phyloP scores from a whole-genome alignment of 2,329 filamentous ascomycete genomes.

The Colletotrichum sp. region DNA sequence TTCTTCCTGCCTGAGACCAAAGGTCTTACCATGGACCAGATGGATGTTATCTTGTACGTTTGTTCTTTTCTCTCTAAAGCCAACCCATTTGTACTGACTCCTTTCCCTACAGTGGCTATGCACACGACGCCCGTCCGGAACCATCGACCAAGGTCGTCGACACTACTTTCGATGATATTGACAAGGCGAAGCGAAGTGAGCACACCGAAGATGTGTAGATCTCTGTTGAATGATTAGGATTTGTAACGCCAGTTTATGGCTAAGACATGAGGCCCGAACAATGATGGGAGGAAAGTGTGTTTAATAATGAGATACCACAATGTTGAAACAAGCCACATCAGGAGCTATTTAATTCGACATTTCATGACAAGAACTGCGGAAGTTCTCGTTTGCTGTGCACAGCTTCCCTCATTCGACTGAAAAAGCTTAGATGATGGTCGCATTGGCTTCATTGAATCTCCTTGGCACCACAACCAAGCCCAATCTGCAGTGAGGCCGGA shows the following conservation, averaged over 20 bases:
- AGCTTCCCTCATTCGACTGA: no score
- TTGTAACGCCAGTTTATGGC: fast-evolving
- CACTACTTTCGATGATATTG: neutral
- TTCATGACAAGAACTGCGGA: fast-evolving
- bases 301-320: neutral
- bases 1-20: constrained; percentile 62
- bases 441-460: fast-evolving
- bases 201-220: constrained; percentile 2
- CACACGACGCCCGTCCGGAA: constrained; percentile 2
- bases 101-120: neutral
- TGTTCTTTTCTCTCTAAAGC: no score
- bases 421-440: no score
- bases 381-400: fast-evolving
- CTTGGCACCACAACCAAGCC: no score
- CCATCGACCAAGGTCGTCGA: constrained; percentile 1
- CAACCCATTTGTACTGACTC: no score
- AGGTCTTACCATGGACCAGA: constrained; percentile 57
- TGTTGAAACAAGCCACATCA: neutral
- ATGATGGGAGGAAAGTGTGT: neutral
- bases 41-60: constrained; percentile 40
- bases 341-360: fast-evolving
- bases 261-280: neutral
- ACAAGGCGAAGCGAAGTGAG: constrained; percentile 3
- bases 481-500: no score
- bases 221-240: neutral